Evolutionary conservation across 495 filamentous ascomycete species (phyloP).

Genomic region (Pseudoneurospora amorphoporcata): DNA sequence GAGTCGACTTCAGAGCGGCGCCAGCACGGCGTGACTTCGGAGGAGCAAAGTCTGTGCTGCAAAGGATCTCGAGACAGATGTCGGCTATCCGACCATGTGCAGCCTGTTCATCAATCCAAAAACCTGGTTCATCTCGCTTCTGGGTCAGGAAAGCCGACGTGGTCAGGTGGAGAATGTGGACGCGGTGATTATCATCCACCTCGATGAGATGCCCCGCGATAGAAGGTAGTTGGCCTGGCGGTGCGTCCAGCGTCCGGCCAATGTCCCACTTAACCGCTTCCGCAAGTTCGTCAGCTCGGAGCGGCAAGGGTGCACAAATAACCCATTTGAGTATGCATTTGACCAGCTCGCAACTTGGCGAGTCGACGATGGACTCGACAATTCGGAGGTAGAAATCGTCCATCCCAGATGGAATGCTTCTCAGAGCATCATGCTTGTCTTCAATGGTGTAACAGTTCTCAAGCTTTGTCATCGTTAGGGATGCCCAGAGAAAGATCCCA

Average conservation of each 20-base stretch:
- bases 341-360: slow-evolving; percentile 1
- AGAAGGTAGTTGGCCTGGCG: neutral
- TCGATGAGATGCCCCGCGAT: slow-evolving; percentile 2
- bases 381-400: slow-evolving; percentile 4
- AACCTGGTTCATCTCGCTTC: no score
- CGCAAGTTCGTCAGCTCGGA: neutral
- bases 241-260: neutral
- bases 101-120: no score
- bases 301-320: slow-evolving; percentile 1
- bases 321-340: slow-evolving; percentile 8
- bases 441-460: slow-evolving; percentile 9
- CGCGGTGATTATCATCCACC: neutral
- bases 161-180: slow-evolving; percentile 3
- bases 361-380: neutral
- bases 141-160: slow-evolving; percentile 3
- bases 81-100: slow-evolving; percentile 1
- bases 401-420: slow-evolving; percentile 6
- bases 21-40: neutral
- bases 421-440: slow-evolving; percentile 7
- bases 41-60: neutral
- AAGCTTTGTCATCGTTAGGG: slow-evolving; percentile 6
- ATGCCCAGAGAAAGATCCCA: slow-evolving; percentile 13
- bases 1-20: neutral
- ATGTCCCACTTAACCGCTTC: slow-evolving; percentile 5
- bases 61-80: neutral